Percentiles rank a stretch among this genome's conserved stretches.
Conservation (phyloP, 2,329 filamentous ascomycete species). For the Purpureocillium lavendulum region DNA sequence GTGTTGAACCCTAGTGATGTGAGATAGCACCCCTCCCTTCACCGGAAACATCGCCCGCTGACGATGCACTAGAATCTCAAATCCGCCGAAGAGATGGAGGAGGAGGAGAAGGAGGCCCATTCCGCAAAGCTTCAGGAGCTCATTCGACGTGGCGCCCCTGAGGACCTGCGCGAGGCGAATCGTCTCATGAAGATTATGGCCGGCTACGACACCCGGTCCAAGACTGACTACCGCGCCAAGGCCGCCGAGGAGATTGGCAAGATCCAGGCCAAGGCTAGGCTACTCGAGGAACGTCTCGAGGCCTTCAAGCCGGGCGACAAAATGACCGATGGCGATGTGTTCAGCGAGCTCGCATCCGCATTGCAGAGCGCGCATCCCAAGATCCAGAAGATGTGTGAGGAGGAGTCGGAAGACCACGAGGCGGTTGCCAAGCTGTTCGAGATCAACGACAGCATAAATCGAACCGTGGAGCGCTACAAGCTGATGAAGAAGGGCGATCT, state of each 20-base stretch:
- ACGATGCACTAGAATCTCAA: conserved; percentile 63
- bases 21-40: conserved; percentile 29
- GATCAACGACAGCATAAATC: conserved; percentile 98
- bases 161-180: conserved; percentile 94
- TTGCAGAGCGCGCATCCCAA: conserved; percentile 93
- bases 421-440: conserved; percentile 91
- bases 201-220: conserved; percentile 88
- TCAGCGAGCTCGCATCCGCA: conserved; percentile 78
- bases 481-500: conserved; percentile 92
- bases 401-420: conserved; percentile 94
- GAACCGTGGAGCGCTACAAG: conserved; percentile 92
- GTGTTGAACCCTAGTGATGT: conserved; percentile 96
- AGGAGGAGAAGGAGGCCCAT: conserved; percentile 88
- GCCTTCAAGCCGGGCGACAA: conserved; percentile 74
- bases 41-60: background rate
- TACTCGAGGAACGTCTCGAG: conserved; percentile 88
- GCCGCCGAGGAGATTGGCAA: conserved; percentile 90
- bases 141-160: conserved; percentile 82
- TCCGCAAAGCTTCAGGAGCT: conserved; percentile 97
- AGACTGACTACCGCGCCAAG: conserved; percentile 96
- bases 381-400: conserved; percentile 99
- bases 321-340: conserved; percentile 60
- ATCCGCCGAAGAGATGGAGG: conserved; percentile 97
- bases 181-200: conserved; percentile 99
- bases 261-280: conserved; percentile 88